Base-by-base conservation (phyloP, 169 alveolate species). In the Sarcocystis neurona region DNA sequence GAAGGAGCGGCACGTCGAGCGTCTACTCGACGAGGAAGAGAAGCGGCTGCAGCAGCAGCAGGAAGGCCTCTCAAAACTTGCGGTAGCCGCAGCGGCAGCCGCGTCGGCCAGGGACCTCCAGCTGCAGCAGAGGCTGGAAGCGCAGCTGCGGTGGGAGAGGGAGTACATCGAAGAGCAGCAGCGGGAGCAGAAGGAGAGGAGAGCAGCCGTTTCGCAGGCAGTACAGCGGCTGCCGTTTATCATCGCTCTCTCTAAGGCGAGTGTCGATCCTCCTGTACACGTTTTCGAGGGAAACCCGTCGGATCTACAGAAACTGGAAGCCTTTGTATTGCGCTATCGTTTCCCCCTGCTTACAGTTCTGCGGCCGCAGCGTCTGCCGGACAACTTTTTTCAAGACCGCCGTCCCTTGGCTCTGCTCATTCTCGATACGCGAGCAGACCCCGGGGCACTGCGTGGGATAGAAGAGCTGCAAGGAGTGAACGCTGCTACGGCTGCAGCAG, bases 151-250 rank as follows among this genome's bases (percentile, higher is more conserved):
- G n/a, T n/a, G n/a, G n/a, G n/a, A n/a, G n/a, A n/a, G n/a, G n/a
- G n/a, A n/a, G n/a, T n/a, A n/a, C n/a, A n/a, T n/a, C n/a, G n/a
- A n/a, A n/a, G n/a, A n/a, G n/a, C n/a, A n/a, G n/a, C n/a, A n/a
- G n/a, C n/a, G n/a, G n/a, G n/a, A n/a, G n/a, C 58, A 72, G 30
- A 32, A 39, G 43, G 82, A 72, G 82, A 30, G 58, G 2, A 47
- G 82, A 30, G 30, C 41, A 6, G 47, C 56, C 15, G 4, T 2
- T 27, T 39, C 82, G 58, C 12, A 53, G 66, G n/a, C n/a, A n/a
- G n/a, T n/a, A n/a, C n/a, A n/a, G n/a, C n/a, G n/a, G 44, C 88
- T 79, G 12, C 91, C 91, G 15, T 87, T 87, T 30, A 78, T 87
- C 44, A 87, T 77, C 34, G 91, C 77, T 34, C 77, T 87, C 32